Percentiles rank a stretch among this genome's conserved stretches.
phyloP scores from a whole-genome alignment of 1,284 basidiomycete species.

The Cronartium ribicola region DNA sequence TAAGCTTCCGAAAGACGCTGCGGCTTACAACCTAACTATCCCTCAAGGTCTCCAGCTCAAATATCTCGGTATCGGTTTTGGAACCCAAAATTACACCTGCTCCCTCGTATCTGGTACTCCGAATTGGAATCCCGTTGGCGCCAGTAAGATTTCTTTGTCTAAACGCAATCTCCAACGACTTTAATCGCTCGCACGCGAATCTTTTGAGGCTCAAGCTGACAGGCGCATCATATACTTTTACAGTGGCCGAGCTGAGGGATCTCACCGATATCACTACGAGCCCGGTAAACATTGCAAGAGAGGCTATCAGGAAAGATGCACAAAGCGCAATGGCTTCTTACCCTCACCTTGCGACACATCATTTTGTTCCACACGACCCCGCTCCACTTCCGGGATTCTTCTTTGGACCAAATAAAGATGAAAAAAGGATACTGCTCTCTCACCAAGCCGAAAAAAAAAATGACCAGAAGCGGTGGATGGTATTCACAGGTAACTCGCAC shows the following conservation, averaged over 20 bases:
- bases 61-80: neutral
- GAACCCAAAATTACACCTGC: slow-evolving; percentile 2
- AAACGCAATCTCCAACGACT: neutral
- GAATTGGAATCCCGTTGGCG: neutral
- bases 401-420: neutral
- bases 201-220: neutral
- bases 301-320: neutral
- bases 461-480: no score
- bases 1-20: neutral
- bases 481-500: no score
- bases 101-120: neutral
- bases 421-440: no score
- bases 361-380: neutral
- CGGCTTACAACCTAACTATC: neutral
- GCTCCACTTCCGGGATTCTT: neutral
- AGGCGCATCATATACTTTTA: neutral
- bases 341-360: neutral
- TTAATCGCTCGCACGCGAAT: neutral
- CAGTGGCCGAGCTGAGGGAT: slow-evolving; percentile 3
- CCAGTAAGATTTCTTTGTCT: neutral
- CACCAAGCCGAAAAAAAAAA: no score
- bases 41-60: neutral
- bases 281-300: neutral
- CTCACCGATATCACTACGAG: neutral
- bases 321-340: neutral